Evolutionary conservation across 2,329 filamentous ascomycete genomes (phyloP).

Genomic region (Eutypella sp.): DNA sequence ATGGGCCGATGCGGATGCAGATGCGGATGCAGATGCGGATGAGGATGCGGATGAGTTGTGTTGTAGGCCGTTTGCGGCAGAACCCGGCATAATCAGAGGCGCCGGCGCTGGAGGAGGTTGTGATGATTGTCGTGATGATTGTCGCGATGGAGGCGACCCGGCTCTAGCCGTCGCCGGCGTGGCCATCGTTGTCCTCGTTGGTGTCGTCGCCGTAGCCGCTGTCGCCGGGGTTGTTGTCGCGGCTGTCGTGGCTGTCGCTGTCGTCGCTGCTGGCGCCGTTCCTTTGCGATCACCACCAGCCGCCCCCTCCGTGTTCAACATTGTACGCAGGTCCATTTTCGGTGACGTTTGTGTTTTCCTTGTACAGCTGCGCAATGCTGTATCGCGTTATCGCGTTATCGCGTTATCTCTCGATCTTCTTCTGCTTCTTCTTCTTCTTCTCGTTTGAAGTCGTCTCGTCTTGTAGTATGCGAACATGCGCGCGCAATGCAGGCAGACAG

Average conservation of each 20-base stretch:
- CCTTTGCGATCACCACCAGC: conserved; percentile 26
- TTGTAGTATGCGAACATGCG: no score
- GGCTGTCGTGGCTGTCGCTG: background rate
- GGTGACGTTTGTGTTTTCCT: no score
- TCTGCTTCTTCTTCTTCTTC: background rate
- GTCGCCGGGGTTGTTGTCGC: conserved; percentile 10
- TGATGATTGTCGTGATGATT: conserved; percentile 19
- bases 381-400: no score
- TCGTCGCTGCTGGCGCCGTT: conserved; percentile 13
- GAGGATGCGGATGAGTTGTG: no score
- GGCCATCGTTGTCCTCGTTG: conserved; percentile 6
- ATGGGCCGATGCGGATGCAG: no score
- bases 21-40: no score
- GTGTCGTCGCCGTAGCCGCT: conserved; percentile 6
- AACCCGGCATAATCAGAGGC: background rate
- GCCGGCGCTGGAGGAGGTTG: conserved; percentile 18
- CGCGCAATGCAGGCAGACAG: no score
- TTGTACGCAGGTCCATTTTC: conserved; percentile 30
- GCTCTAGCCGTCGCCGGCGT: no score
- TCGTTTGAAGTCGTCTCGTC: no score
- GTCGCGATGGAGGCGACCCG: conserved; percentile 17
- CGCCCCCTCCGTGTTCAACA: conserved; percentile 47
- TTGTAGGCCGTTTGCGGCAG: no score
- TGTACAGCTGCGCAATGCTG: no score
- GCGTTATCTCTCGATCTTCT: background rate